Evolutionary conservation across 2,329 filamentous ascomycete species (phyloP).

Genomic region (Pleurostoma richardsiae): DNA sequence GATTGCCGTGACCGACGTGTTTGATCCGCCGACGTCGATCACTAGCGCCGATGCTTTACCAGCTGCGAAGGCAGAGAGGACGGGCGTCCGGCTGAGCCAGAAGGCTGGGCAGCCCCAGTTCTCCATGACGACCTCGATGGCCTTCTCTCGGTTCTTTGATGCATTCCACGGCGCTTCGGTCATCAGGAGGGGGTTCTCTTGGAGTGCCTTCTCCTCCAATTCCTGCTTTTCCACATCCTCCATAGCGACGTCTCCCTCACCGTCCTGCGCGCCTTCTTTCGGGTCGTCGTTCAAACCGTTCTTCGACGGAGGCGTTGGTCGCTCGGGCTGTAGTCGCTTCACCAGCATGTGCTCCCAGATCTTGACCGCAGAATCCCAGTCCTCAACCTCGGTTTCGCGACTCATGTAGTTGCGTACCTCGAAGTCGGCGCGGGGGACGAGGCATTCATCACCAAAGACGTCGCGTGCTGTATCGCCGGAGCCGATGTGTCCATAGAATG

Average conservation of each 20-base stretch:
- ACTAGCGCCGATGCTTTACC: constrained; percentile 93
- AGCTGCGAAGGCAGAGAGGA: constrained; percentile 84
- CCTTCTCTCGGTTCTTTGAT: constrained; percentile 83
- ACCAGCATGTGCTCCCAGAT: constrained; percentile 93
- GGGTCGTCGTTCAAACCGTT: constrained; percentile 73
- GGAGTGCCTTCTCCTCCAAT: constrained; percentile 65
- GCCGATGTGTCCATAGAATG: constrained; percentile 70
- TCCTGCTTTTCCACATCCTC: constrained; percentile 48
- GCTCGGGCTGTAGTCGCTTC: constrained; percentile 76
- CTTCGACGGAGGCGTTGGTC: constrained; percentile 62
- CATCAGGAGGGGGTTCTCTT: constrained; percentile 87
- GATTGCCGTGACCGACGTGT: constrained; percentile 83
- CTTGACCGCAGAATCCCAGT: constrained; percentile 88
- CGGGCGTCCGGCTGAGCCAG: constrained; percentile 84
- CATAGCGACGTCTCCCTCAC: constrained; percentile 57
- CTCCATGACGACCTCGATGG: constrained; percentile 95
- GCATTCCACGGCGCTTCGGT: constrained; percentile 94
- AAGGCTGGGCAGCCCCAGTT: constrained; percentile 94
- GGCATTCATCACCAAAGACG: constrained; percentile 86
- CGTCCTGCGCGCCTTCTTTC: constrained; percentile 51
- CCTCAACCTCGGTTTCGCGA: constrained; percentile 83
- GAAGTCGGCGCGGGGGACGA: constrained; percentile 69
- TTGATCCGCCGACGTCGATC: constrained; percentile 84
- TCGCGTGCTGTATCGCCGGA: constrained; percentile 43
- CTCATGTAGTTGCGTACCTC: constrained; percentile 92